Base-by-base conservation (phyloP, 2,329 filamentous ascomycete genomes). In the Aspergillus alliaceus region DNA sequence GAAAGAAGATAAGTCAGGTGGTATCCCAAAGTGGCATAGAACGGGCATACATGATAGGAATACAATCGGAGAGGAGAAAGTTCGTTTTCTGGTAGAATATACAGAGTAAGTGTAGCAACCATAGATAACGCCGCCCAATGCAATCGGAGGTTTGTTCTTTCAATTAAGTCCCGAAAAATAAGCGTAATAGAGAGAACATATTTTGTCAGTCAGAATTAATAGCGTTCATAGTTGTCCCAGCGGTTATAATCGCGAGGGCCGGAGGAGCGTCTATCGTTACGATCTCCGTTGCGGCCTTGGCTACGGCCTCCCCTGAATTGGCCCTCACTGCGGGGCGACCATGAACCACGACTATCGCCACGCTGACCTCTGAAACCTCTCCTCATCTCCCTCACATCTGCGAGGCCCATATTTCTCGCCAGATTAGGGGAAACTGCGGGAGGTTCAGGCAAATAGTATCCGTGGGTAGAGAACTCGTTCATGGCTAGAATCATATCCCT, bases 391-490 rank as follows among this genome's bases (percentile, higher is more conserved):
- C 58, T 49, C 9, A 70, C 48, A 11, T 62, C 46, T 2, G 32
- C 31, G 12, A 75, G 63, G 11, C 73, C 71, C 22, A 75, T 56
- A 60, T 69, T 74, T 6, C 54, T 31, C 8, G 66, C 68, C 24
- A 72, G 44, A 6, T 31, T 48, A 4, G 53, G 50, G 20, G 52
- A 54, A 14, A 77, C 53, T 1, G 48, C 25, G 6, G 80, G 81
- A 14, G 78, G 74, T 24, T 67, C 61, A 4, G 71, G 59, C 66
- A 82, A 72, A 6, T 78, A 77, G 75, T 55, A 56, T 11, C 80
- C 80, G 58, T 78, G 74, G 40, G 75, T 70, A 7, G 78, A 74
- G 18, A 79, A 67, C 49, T 75, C 66, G 60, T 82, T 81, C 27
- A 82, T 71, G 9, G 72, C 69, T 14, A 75, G 68, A n/a, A 83